phyloP scores from a whole-genome alignment of 352 stramenopile species.

The Phytopythium mirpurense region DNA sequence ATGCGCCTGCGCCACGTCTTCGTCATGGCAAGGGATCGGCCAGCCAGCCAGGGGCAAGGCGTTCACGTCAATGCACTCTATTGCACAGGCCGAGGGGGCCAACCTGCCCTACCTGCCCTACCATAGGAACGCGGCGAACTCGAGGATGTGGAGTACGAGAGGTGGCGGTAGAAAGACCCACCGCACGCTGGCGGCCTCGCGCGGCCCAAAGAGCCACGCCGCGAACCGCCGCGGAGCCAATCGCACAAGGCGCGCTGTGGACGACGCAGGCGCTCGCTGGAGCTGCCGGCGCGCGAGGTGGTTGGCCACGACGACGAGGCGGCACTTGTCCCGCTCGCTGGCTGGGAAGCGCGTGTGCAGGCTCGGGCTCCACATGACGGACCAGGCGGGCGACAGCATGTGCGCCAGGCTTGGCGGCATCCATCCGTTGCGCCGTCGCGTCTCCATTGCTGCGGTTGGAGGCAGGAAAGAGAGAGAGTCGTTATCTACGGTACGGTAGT shows the following conservation, averaged over 20 bases:
- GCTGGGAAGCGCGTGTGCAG: constrained; percentile 45
- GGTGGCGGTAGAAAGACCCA: constrained; percentile 44
- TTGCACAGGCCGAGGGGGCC: no score
- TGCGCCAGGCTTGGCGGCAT: constrained; percentile 28
- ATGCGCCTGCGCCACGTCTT: no score
- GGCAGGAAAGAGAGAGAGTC: not conserved
- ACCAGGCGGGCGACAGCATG: constrained; percentile 52
- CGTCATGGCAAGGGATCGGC: no score
- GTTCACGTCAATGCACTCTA: not conserved
- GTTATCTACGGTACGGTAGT: not conserved
- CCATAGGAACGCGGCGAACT: constrained; percentile 59
- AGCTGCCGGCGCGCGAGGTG: constrained; percentile 18
- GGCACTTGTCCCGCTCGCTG: constrained; percentile 51
- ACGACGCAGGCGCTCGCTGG: no score
- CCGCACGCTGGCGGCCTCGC: constrained; percentile 8
- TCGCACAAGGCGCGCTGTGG: not conserved
- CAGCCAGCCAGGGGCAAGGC: not conserved
- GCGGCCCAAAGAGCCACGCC: not conserved
- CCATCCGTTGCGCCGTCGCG: constrained; percentile 24
- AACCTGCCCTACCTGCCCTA: no score
- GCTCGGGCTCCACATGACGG: constrained; percentile 48
- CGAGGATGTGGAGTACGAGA: constrained; percentile 42
- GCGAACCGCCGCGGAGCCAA: not conserved
- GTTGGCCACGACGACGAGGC: constrained; percentile 52
- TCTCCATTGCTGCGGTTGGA: constrained; percentile 15